Conservation (phyloP, 371 early-diverging fungal genomes). For the Vairimorpha necatrix region DNA sequence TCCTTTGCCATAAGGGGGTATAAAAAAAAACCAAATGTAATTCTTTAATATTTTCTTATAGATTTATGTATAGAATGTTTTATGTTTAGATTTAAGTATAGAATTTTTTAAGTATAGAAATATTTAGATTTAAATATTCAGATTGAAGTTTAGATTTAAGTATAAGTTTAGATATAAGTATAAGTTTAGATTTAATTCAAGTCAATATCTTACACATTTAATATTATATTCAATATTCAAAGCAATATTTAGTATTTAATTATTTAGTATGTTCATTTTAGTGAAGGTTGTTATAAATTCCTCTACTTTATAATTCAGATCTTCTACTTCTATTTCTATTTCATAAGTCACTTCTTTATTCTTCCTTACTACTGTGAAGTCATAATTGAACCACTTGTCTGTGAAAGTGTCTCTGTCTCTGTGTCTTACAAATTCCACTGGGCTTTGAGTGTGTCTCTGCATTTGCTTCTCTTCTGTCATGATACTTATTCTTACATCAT, state of each 20-base stretch:
- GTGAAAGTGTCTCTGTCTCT: slow-evolving; percentile 24
- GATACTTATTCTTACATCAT: slow-evolving; percentile 35
- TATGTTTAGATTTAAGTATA: not conserved
- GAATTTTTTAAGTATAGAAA: no score
- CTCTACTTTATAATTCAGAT: slow-evolving; percentile 14
- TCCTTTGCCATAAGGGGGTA: slow-evolving; percentile 3
- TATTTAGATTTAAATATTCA: no score
- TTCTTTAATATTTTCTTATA: slow-evolving; percentile 13
- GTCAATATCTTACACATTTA: no score
- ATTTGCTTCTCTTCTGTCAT: slow-evolving; percentile 21
- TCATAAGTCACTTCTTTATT: slow-evolving; percentile 28
- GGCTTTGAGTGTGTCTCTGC: slow-evolving; percentile 9
- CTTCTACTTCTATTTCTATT: slow-evolving; percentile 37
- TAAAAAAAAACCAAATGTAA: slow-evolving; percentile 22
- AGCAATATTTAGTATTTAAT: no score
- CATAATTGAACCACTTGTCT: slow-evolving; percentile 23
- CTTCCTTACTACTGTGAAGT: slow-evolving; percentile 23
- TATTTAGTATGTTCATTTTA: not conserved
- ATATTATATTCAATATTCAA: no score
- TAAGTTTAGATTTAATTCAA: no score
- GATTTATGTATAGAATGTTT: not conserved
- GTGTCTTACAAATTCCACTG: slow-evolving; percentile 6
- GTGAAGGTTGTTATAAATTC: not conserved
- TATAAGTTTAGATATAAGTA: no score
- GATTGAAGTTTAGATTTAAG: no score